Conservation (phyloP, 2,329 filamentous ascomycete species). For the Dactylella cylindrospora region DNA sequence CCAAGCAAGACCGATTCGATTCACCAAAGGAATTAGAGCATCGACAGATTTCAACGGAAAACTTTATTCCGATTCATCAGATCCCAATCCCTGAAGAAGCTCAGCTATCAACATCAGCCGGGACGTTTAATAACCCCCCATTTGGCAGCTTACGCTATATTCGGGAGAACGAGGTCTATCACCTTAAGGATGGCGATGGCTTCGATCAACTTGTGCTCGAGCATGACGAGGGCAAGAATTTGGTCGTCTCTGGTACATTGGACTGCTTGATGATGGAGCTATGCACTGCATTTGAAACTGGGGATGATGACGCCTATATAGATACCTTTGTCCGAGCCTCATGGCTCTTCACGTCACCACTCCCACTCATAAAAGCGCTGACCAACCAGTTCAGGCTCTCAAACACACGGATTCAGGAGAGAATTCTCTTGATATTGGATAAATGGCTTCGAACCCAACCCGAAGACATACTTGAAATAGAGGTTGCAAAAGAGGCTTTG, state of each 20-base stretch:
- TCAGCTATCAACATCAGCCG: conserved; percentile 31
- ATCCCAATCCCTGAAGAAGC: conserved; percentile 40
- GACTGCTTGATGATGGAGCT: conserved; percentile 39
- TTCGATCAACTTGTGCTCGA: conserved; percentile 41
- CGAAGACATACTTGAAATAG: conserved; percentile 32
- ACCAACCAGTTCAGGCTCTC: conserved; percentile 22
- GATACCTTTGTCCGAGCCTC: conserved; percentile 32
- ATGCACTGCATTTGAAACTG: conserved; percentile 37
- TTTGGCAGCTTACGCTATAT: conserved; percentile 29
- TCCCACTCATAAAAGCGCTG: conserved; percentile 16
- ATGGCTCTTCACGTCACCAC: conserved; percentile 17
- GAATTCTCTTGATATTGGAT: conserved; percentile 25
- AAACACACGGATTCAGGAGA: conserved; percentile 30
- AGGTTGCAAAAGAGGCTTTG: conserved; percentile 23
- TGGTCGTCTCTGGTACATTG: conserved; percentile 40
- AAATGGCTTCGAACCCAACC: conserved; percentile 35
- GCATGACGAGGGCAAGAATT: conserved; percentile 33
- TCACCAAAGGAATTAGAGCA: conserved; percentile 22
- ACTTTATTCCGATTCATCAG: conserved; percentile 28
- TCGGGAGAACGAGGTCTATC: conserved; percentile 43
- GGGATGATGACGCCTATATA: conserved; percentile 28
- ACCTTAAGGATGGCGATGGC: conserved; percentile 37
- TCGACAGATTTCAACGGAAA: conserved; percentile 25
- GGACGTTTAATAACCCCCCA: conserved; percentile 28
- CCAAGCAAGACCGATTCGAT: conserved; percentile 13